Conservation (phyloP, 1,284 basidiomycete species). For the Tilletia horrida region DNA sequence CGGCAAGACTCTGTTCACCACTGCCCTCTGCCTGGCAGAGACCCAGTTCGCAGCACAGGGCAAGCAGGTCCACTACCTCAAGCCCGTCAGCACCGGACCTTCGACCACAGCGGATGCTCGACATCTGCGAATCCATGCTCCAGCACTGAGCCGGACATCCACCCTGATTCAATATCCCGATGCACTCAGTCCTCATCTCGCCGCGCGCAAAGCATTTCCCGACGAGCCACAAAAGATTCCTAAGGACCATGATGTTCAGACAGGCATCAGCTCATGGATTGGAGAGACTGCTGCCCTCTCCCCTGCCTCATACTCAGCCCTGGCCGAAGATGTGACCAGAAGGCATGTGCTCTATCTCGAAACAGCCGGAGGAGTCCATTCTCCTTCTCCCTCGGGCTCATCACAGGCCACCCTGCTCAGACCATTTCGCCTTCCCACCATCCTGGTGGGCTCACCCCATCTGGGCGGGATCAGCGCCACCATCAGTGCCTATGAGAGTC, state of each 20-base stretch:
- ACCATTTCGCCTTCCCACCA: slow-evolving; percentile 73
- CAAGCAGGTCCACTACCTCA: slow-evolving; percentile 41
- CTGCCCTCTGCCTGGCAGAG: slow-evolving; percentile 49
- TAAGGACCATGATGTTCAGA: neutral
- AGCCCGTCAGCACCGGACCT: slow-evolving; percentile 51
- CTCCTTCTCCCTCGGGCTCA: slow-evolving; percentile 78
- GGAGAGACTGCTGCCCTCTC: slow-evolving; percentile 40
- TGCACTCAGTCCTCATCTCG: slow-evolving; percentile 10
- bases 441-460: slow-evolving; percentile 81
- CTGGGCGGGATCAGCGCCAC: slow-evolving; percentile 95
- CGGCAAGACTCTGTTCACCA: slow-evolving; percentile 55
- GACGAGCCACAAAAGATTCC: slow-evolving; percentile 1
- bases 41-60: slow-evolving; percentile 27
- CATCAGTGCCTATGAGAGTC: slow-evolving; percentile 85
- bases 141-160: neutral
- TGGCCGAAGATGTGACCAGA: neutral
- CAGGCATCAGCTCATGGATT: neutral
- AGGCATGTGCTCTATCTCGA: slow-evolving; percentile 68
- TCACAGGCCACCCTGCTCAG: slow-evolving; percentile 63
- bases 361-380: slow-evolving; percentile 94
- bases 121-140: neutral
- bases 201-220: slow-evolving; percentile 5
- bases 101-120: slow-evolving; percentile 33
- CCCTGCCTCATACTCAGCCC: slow-evolving; percentile 52
- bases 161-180: slow-evolving; percentile 8